Percentiles rank a stretch among this genome's conserved stretches.
These are phyloP conservation scores for Russula griseocarnosa DNA, from an alignment of 768 basidiomycete genomes.

Conservation along the genomic window DNA sequence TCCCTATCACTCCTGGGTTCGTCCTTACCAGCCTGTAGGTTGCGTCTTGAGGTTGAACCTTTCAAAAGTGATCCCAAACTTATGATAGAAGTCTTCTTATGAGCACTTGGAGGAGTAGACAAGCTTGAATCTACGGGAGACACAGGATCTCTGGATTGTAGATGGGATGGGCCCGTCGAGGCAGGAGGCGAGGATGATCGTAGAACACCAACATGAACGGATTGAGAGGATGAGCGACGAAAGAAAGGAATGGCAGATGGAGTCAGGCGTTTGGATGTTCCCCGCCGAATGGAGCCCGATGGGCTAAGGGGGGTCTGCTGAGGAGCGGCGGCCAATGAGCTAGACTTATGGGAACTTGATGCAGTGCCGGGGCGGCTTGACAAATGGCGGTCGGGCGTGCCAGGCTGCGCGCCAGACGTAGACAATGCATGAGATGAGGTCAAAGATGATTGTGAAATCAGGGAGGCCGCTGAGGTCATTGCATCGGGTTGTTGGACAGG, in stretches of 20 bases:
- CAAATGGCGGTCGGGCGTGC: conserved; percentile 60
- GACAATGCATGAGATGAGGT: conserved; percentile 52
- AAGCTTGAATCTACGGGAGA: conserved; percentile 53
- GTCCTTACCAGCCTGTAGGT: conserved; percentile 58
- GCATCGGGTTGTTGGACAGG: conserved; percentile 61
- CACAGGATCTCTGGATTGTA: conserved; percentile 44
- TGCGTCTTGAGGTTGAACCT: conserved; percentile 75
- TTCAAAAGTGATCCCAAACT: conserved; percentile 82
- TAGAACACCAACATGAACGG: conserved; percentile 53
- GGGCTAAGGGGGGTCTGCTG: conserved; percentile 67
- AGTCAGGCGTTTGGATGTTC: conserved; percentile 76
- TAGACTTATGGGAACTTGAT: conserved; percentile 68
- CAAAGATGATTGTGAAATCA: conserved; percentile 69
- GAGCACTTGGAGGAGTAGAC: conserved; percentile 51
- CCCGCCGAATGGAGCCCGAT: conserved; percentile 60
- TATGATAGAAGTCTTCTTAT: conserved; percentile 79
- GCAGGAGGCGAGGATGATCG: conserved; percentile 48
- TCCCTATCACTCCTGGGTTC: conserved; percentile 52
- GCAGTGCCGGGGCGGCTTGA: conserved; percentile 69
- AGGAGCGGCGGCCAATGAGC: conserved; percentile 50
- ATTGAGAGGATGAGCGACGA: conserved; percentile 85
- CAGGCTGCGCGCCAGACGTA: conserved; percentile 44
- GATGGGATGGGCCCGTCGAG: conserved; percentile 39
- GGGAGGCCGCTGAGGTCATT: conserved; percentile 73
- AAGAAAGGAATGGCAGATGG: conserved; percentile 95